phyloP scores from a whole-genome alignment of 2,329 filamentous ascomycete species.

The Talaromyces atroroseus region DNA sequence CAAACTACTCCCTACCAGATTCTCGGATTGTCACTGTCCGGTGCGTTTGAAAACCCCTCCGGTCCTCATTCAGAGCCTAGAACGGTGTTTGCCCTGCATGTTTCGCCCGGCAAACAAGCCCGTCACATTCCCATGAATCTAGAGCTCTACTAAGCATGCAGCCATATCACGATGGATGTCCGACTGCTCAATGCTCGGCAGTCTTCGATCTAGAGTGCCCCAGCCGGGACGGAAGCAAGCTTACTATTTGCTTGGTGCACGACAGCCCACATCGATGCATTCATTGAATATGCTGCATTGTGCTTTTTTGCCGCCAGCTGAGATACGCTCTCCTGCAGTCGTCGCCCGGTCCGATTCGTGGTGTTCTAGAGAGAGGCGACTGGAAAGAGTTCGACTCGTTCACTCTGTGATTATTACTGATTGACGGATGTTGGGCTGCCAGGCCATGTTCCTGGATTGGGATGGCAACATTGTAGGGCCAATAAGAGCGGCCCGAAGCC shows the following conservation, averaged over 20 bases:
- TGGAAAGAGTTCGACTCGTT: not conserved
- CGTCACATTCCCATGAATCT: too few species aligned
- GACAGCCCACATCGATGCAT: not conserved
- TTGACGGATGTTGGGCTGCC: constrained; percentile 1
- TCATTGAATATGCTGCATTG: not conserved
- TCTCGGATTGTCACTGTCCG: too few species aligned
- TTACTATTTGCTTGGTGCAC: constrained; percentile 2
- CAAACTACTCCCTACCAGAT: too few species aligned
- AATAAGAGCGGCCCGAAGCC: not conserved
- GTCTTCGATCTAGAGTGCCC: not conserved
- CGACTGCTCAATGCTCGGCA: not conserved
- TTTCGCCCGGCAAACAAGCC: not conserved
- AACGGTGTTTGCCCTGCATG: not conserved
- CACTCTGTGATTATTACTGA: not conserved
- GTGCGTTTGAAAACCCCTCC: not conserved
- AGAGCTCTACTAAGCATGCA: too few species aligned
- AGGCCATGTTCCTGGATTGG: not conserved
- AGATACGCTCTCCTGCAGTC: not conserved
- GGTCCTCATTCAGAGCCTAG: not conserved
- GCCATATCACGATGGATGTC: too few species aligned
- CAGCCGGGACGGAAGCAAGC: not conserved
- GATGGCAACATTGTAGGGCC: not conserved
- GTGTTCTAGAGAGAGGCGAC: not conserved
- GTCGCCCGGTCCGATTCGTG: constrained; percentile 2
- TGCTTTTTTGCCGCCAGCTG: constrained; percentile 9